Percentiles rank a stretch among this genome's conserved stretches.
Evolutionary conservation across 2,329 filamentous ascomycete genomes (phyloP).

Genomic region (Sarocladium brachiariae): DNA sequence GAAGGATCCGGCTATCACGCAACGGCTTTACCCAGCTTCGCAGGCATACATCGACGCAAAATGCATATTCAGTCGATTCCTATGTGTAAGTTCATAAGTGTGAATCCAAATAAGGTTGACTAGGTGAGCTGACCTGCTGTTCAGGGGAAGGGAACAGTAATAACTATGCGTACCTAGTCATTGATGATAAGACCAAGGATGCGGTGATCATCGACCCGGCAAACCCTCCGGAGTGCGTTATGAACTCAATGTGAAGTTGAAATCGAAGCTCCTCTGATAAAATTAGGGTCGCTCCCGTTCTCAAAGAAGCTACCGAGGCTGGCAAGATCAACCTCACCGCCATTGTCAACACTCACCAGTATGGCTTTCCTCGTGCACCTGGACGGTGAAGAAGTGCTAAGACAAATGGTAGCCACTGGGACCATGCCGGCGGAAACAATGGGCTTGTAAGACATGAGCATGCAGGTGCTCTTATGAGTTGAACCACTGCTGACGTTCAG

Average conservation of each 20-base stretch:
- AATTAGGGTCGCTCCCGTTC: constrained; percentile 49
- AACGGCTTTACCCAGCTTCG: neutral
- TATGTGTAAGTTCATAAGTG: constrained; percentile 59
- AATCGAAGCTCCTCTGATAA: neutral
- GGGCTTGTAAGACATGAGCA: constrained; percentile 55
- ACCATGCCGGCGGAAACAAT: constrained; percentile 88
- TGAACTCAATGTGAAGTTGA: neutral
- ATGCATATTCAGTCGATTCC: constrained; percentile 88
- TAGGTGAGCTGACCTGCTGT: neutral
- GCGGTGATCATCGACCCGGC: constrained; percentile 75
- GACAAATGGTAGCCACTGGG: constrained; percentile 64
- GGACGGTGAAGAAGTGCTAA: neutral
- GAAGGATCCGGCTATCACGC: neutral
- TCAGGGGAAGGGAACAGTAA: constrained; percentile 69
- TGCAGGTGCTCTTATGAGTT: neutral
- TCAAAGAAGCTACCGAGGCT: constrained; percentile 65
- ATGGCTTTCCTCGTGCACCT: constrained; percentile 28
- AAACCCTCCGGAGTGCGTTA: constrained; percentile 65
- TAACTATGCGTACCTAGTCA: constrained; percentile 80
- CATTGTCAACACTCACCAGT: constrained; percentile 98
- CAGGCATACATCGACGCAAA: constrained; percentile 17
- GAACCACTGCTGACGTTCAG: neutral
- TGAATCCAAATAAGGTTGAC: constrained; percentile 7
- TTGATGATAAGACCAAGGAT: constrained; percentile 70
- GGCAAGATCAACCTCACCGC: constrained; percentile 76